phyloP scores from a whole-genome alignment of 2,329 filamentous ascomycete genomes.

The Alternaria ventricosa region DNA sequence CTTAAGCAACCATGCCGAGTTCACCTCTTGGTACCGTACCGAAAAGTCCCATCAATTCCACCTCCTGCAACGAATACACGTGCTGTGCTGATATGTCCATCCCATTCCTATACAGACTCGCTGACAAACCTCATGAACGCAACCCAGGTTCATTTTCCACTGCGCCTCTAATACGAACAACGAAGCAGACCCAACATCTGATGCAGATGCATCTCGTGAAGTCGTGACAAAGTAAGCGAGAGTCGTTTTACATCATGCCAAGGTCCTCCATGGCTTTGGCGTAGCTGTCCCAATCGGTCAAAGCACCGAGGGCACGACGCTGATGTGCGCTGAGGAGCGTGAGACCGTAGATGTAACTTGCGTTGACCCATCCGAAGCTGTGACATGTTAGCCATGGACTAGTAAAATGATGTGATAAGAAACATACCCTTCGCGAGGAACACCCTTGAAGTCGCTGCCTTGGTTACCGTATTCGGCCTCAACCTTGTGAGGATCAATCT shows the following conservation, averaged over 20 bases:
- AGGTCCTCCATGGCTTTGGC: slow-evolving; percentile 65
- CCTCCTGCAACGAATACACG: not conserved
- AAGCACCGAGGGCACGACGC: slow-evolving; percentile 83
- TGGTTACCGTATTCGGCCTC: slow-evolving; percentile 99
- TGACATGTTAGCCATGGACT: slow-evolving; percentile 28
- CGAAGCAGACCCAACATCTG: not conserved
- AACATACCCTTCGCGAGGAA: slow-evolving; percentile 91
- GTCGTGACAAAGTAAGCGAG: slow-evolving; percentile 4
- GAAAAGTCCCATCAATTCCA: not conserved
- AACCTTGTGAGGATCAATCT: slow-evolving; percentile 88
- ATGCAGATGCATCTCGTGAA: slow-evolving; percentile 11
- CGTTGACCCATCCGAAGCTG: slow-evolving; percentile 98
- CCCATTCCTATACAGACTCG: not conserved
- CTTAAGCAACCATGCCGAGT: not conserved
- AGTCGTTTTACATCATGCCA: slow-evolving; percentile 27
- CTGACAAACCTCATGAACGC: not conserved
- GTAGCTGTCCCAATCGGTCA: slow-evolving; percentile 87
- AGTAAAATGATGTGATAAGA: not conserved
- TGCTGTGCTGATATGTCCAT: not conserved
- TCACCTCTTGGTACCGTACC: not conserved
- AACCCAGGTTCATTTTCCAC: not conserved
- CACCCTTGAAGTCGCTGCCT: slow-evolving; percentile 91
- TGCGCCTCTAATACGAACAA: not conserved
- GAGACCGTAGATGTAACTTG: slow-evolving; percentile 93
- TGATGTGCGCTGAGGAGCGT: slow-evolving; percentile 89